phyloP scores from a whole-genome alignment of 352 stramenopile species.

The Pythium dissimile region DNA sequence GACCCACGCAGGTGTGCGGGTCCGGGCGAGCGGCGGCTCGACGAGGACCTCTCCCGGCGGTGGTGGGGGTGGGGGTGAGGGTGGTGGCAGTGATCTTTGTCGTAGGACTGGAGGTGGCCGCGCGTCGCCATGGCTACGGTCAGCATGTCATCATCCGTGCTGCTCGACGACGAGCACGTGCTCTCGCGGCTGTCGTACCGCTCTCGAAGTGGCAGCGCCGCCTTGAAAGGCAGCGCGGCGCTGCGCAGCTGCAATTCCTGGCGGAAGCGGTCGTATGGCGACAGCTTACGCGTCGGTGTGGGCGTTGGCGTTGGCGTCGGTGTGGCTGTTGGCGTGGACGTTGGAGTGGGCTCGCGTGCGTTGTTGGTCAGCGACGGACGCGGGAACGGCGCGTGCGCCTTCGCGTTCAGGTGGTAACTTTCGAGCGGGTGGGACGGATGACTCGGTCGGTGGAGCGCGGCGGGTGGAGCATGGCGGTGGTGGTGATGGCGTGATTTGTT shows the following conservation, averaged over 20 bases:
- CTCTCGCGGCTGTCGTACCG: constrained; percentile 21
- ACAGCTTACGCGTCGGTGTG: neutral
- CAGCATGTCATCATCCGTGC: constrained; percentile 14
- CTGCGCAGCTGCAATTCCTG: constrained; percentile 17
- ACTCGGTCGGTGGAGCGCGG: constrained; percentile 1
- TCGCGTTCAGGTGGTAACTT: constrained; percentile 6
- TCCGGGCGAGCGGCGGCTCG: constrained; percentile 10
- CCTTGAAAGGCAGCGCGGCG: constrained; percentile 4
- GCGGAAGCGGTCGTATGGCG: constrained; percentile 15
- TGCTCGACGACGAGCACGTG: constrained; percentile 21
- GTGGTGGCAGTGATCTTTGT: neutral
- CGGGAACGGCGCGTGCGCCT: neutral
- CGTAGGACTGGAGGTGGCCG: neutral
- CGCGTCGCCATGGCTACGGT: constrained; percentile 2
- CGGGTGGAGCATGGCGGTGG: neutral
- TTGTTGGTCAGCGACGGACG: neutral
- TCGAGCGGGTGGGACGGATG: constrained; percentile 8
- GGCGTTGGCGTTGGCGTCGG: neutral
- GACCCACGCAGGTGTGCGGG: neutral
- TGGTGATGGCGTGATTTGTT: neutral
- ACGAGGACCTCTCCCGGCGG: neutral
- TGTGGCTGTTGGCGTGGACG: no score
- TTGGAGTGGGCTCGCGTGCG: neutral
- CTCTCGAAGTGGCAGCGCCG: constrained; percentile 4
- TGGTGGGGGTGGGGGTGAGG: neutral